Evolutionary conservation across 345 rosid genomes (phyloP), one percentile per base, ranked within the genome.

Genomic region (Pistacia atlantica): DNA sequence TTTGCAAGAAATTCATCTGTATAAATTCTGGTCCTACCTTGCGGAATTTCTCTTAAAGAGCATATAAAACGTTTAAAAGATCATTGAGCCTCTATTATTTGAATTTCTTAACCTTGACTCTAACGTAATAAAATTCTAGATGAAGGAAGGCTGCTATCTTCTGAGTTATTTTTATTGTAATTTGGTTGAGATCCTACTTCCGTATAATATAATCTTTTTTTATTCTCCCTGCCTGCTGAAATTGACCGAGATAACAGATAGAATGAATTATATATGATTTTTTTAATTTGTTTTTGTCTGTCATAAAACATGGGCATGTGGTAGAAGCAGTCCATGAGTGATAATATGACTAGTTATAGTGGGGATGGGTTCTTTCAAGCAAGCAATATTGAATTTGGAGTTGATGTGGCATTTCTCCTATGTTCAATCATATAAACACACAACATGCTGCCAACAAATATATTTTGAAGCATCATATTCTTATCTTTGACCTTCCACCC

Each of bases 361-460:
- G 7, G 54, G 56, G 42, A 3, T 42, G 13, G 31, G 72, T 3
- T 51, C 16, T 62, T 13, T 13, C 35, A 62, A 7, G 66, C 45
- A 31, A 31, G 14, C 37, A 62, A 62, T 33, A 42, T 37, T 37
- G 51, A 56, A 71, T 55, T 14, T 45, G 38, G 57, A 28, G 14
- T 16, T 46, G 58, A 60, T 72, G 38, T 61, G 67, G 8, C 20
- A 25, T 11, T 31, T 42, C 22, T 72, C 14, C 46, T 7, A 16
- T 65, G 52, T 59, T 60, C 57, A 72, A 60, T 60, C 67, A 60
- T 35, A n/a, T 18, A 4, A 11, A 55, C 33, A 16, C 69, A 62
- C n/a, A 49, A 73, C 76, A 73, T 49, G 77, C 46, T 8, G 54
- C 25, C 71, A 56, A 51, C 70, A 42, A 55, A 55, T 18, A 3